A percentile compares a stretch with the other conserved stretches of the same genome.
Evolutionary conservation across 345 rosid species (phyloP).

Genomic region (Salix koriyanagi): DNA sequence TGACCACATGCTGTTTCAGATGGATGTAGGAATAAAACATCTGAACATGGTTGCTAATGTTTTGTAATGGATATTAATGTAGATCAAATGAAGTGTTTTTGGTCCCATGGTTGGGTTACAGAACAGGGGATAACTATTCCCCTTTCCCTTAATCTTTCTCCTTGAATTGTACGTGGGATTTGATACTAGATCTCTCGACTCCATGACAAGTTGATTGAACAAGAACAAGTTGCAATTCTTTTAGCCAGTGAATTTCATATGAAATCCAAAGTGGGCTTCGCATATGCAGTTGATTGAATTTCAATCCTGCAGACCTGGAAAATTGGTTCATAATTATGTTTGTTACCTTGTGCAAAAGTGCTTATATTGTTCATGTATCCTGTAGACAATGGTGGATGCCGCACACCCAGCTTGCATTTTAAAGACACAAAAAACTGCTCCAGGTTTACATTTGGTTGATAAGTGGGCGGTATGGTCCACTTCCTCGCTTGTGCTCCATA

Average conservation of each 20-base stretch:
- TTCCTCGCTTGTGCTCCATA: slow-evolving; percentile 17
- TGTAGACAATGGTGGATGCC: slow-evolving; percentile 92
- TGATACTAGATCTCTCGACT: background rate
- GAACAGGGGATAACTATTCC: background rate
- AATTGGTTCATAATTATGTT: background rate
- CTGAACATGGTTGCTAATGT: background rate
- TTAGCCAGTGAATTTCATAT: background rate
- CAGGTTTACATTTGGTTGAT: slow-evolving; percentile 83
- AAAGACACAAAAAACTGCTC: slow-evolving; percentile 96
- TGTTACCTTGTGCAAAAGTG: background rate
- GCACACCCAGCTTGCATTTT: slow-evolving; percentile 78
- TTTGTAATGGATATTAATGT: background rate
- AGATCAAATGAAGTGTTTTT: background rate
- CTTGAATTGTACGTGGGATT: background rate
- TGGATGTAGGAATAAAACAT: background rate
- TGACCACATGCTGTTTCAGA: background rate
- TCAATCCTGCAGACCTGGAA: background rate
- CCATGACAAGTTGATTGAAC: too few relatives aligned
- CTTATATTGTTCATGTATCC: slow-evolving; percentile 15
- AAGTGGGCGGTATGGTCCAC: slow-evolving; percentile 81
- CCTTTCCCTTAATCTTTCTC: background rate
- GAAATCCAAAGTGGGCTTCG: background rate
- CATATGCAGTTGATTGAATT: background rate
- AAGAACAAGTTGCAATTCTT: background rate
- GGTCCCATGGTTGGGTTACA: background rate